Evolutionary conservation across 2,329 filamentous ascomycete genomes (phyloP).

Genomic region (Coniosporium uncinatum): DNA sequence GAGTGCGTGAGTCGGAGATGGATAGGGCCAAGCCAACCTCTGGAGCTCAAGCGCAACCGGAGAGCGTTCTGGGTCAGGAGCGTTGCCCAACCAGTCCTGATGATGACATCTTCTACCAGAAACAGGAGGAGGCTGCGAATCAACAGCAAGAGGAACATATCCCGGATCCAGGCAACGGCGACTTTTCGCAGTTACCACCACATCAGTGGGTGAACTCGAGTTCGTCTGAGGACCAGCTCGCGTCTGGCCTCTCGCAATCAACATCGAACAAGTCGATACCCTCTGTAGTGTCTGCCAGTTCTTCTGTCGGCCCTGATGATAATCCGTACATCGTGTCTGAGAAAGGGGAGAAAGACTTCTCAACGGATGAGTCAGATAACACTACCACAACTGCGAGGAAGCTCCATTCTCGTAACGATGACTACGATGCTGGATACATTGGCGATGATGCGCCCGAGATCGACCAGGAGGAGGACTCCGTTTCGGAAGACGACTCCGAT

Average conservation of each 20-base stretch:
- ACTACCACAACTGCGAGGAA: conserved; percentile 19
- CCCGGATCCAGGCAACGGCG: not conserved
- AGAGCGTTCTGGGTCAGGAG: conserved; percentile 20
- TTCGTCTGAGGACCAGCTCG: conserved; percentile 41
- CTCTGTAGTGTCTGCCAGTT: conserved; percentile 40
- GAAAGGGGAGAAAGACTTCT: conserved; percentile 9
- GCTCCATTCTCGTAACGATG: conserved; percentile 14
- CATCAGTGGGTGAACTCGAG: conserved; percentile 26
- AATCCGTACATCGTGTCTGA: conserved; percentile 7
- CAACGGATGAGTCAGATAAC: conserved; percentile 21
- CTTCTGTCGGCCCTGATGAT: conserved; percentile 30
- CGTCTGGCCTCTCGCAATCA: conserved; percentile 39
- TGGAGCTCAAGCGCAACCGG: conserved; percentile 14
- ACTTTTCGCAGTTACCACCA: not conserved
- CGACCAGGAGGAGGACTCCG: conserved; percentile 31
- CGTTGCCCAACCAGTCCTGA: conserved; percentile 42
- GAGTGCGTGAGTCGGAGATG: conserved; percentile 23
- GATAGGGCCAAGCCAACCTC: conserved; percentile 17
- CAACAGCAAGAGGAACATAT: not conserved
- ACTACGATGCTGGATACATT: conserved; percentile 14
- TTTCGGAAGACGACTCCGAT: conserved; percentile 27
- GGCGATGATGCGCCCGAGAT: conserved; percentile 24
- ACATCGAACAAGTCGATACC: conserved; percentile 45
- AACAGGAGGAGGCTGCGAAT: not conserved
- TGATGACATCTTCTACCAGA: conserved; percentile 20